phyloP scores from a whole-genome alignment of 202 grass and related monocot genomes.

The Brachypodium distachyon region DNA sequence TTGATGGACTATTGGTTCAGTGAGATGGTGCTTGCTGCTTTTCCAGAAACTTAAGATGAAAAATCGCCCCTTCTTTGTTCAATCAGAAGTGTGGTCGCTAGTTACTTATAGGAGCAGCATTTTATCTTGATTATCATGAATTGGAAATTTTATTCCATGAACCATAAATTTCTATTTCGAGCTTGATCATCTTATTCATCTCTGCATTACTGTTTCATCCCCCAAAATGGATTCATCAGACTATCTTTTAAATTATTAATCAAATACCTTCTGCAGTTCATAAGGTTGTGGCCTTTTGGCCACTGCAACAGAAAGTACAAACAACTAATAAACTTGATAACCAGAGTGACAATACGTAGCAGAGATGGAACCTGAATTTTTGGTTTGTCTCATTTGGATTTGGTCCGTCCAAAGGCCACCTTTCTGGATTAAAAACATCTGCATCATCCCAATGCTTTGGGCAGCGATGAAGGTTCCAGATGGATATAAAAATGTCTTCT shows the following conservation, averaged over 20 bases:
- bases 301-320: conserved; percentile 12
- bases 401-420: conserved; percentile 91
- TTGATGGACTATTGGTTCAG: not conserved
- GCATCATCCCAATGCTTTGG: conserved; percentile 83
- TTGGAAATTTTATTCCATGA: not conserved
- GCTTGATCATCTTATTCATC: not conserved
- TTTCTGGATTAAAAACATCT: conserved; percentile 96
- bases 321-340: not conserved
- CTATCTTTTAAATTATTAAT: not conserved
- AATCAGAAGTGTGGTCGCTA: not conserved
- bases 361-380: conserved; percentile 70
- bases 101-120: not conserved
- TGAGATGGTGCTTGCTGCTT: not conserved
- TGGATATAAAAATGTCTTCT: conserved; percentile 97
- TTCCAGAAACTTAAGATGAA: not conserved
- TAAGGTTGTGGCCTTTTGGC: not conserved
- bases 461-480: conserved; percentile 90
- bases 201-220: not conserved
- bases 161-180: not conserved
- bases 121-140: not conserved
- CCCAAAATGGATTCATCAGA: not conserved
- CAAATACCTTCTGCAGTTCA: not conserved
- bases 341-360: not conserved
- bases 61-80: not conserved
- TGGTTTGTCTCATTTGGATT: conserved; percentile 98